Evolutionary conservation across 164 flowering plant genomes (phyloP), one percentile per base, ranked within the genome.

Genomic region (Chloranthus sessilifolius): DNA sequence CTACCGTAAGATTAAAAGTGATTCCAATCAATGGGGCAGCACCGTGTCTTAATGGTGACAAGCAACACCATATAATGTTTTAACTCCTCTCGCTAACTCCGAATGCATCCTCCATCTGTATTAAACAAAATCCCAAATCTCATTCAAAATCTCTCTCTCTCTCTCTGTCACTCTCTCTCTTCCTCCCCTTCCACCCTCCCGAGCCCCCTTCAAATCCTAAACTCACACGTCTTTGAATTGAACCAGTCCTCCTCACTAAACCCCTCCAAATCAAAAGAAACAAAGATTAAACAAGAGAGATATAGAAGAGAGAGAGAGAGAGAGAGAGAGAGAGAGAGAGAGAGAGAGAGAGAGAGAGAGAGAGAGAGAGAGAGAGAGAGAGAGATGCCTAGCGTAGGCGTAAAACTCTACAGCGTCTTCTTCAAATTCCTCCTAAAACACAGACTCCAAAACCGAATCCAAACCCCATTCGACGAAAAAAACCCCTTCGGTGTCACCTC

Each of bases 341-440:
- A 21, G 53, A 21, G 43, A 30, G 51, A 29, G 25, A 22, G 28
- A 16, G 34, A 38, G 16, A 27, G 16, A 4, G 28, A 26, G 4
- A 37, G 21, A 17, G 21, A 30, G 50, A 26, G 28, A 40, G 43
- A 36, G 35, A 47, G 38, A 36, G 49, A 38, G 45, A 40, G 45
- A 21, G 53, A 21, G 43, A 91, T 91, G 98, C 95, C 95, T 47
- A 83, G 77, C 68, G 80, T 91, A 8, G 82, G 83, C 36, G 92
- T 88, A 57, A 88, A 85, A 65, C 62, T 91, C 7, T 88, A 88
- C 76, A 85, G 98, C 74, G 85, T 88, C 0, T 73, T 85, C 72
- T 85, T 80, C 85, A 92, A 88, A 64, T 77, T 92, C 52, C 67
- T 85, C 21, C 64, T 88, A 26, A 92, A 83, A 64, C 95, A 82